phyloP scores from a whole-genome alignment of 73 alveolate genomes.

The Effrenium voratum region DNA sequence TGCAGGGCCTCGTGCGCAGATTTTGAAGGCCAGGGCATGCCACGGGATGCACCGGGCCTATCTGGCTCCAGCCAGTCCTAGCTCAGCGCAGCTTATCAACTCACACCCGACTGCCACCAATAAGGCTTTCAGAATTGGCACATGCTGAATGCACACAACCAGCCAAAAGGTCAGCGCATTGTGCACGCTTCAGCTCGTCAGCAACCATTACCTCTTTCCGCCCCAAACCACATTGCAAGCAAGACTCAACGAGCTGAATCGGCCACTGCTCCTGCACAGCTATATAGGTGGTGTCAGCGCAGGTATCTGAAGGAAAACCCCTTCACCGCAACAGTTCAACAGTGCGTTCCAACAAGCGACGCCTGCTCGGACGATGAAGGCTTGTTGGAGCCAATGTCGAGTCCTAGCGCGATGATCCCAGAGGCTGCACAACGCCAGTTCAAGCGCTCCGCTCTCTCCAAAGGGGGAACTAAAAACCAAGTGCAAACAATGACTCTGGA shows the following conservation, averaged over 20 bases:
- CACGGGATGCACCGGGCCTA: neutral
- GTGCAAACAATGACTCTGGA: no score
- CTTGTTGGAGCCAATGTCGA: constrained; percentile 92
- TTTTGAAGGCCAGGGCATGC: no score
- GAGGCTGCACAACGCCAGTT: no score
- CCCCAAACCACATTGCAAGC: neutral
- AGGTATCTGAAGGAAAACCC: neutral
- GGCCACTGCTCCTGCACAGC: constrained; percentile 56
- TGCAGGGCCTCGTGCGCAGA: constrained; percentile 73
- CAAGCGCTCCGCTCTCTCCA: no score
- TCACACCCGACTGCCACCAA: neutral
- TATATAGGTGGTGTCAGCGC: no score
- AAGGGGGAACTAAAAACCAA: no score
- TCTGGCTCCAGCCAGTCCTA: constrained; percentile 69
- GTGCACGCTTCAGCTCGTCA: neutral
- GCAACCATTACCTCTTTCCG: neutral
- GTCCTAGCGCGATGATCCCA: neutral
- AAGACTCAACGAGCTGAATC: neutral
- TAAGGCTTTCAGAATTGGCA: neutral
- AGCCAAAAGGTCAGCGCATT: neutral
- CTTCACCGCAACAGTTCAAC: no score
- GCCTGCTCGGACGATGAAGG: constrained; percentile 74
- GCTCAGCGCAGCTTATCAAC: neutral
- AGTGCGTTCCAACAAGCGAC: neutral
- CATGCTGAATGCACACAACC: neutral